These are phyloP conservation scores for Mycena alexandri DNA, from an alignment of 768 basidiomycete species.

Conservation along the genomic window DNA sequence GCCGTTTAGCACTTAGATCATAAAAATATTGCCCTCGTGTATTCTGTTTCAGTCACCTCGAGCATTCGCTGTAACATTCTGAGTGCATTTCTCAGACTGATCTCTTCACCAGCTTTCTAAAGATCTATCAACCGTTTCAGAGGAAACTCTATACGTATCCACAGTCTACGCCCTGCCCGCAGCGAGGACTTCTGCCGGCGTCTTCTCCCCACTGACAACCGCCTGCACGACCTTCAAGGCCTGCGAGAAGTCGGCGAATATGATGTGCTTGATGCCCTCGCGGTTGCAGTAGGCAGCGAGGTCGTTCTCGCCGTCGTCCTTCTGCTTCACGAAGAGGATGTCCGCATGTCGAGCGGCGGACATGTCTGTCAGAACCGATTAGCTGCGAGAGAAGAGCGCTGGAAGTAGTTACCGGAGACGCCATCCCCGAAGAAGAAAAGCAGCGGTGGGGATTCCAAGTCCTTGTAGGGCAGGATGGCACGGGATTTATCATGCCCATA, in stretches of 20 bases:
- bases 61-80: no score
- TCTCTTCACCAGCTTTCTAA: no score
- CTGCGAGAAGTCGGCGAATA: conserved; percentile 79
- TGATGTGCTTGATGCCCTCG: conserved; percentile 82
- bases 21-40: no score
- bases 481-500: conserved; percentile 98
- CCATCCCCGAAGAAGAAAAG: conserved; percentile 99
- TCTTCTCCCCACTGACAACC: conserved; percentile 80
- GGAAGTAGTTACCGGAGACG: conserved; percentile 79
- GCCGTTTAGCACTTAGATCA: no score
- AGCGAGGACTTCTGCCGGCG: conserved; percentile 63
- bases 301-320: conserved; percentile 85
- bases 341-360: conserved; percentile 95
- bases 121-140: no score
- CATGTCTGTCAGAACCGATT: conserved; percentile 66
- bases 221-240: conserved; percentile 71
- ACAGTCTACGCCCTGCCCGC: conserved; percentile 3
- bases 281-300: conserved; percentile 85
- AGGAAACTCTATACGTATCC: background rate
- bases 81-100: no score
- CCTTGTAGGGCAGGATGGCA: conserved; percentile 92
- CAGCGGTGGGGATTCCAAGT: conserved; percentile 75
- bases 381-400: background rate
- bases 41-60: no score
- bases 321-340: conserved; percentile 93